phyloP scores from a whole-genome alignment of 106 monocot species.

The Dendrobium officinale region DNA sequence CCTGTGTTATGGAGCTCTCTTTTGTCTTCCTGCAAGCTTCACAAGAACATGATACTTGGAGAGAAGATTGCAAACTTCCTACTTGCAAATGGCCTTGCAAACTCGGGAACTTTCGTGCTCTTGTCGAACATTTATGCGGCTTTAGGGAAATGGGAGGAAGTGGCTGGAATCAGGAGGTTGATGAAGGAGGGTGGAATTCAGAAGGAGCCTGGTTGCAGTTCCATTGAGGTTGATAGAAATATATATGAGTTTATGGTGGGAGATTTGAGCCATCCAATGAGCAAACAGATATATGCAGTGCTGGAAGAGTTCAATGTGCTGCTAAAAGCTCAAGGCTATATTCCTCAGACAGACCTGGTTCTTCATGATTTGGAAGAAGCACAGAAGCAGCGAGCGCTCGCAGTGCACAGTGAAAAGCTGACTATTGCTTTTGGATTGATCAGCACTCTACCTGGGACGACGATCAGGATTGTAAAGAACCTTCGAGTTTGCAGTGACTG shows the following conservation, averaged over 20 bases:
- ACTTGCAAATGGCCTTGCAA: constrained; percentile 20
- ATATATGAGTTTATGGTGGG: constrained; percentile 49
- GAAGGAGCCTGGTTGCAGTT: constrained; percentile 37
- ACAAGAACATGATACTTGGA: constrained; percentile 26
- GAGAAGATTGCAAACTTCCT: constrained; percentile 25
- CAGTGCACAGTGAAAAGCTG: constrained; percentile 78
- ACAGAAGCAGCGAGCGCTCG: constrained; percentile 57
- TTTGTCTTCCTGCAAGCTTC: constrained; percentile 33
- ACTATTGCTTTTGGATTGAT: constrained; percentile 75
- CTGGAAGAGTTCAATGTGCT: constrained; percentile 43
- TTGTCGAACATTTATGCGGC: constrained; percentile 46
- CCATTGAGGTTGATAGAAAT: constrained; percentile 34
- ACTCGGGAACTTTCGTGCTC: constrained; percentile 38
- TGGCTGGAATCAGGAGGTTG: constrained; percentile 27
- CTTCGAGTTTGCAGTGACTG: constrained; percentile 70
- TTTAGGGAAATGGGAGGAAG: constrained; percentile 32
- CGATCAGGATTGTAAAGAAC: constrained; percentile 78
- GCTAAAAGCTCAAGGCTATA: constrained; percentile 50
- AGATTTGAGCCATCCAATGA: constrained; percentile 38
- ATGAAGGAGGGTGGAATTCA: constrained; percentile 31
- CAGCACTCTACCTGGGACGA: constrained; percentile 52
- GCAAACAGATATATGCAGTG: constrained; percentile 55
- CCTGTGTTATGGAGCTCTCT: constrained; percentile 35
- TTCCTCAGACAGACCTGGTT: constrained; percentile 55
- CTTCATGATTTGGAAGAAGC: constrained; percentile 68